phyloP scores from a whole-genome alignment of 257 asterid genomes.

The Catharanthus roseus region DNA sequence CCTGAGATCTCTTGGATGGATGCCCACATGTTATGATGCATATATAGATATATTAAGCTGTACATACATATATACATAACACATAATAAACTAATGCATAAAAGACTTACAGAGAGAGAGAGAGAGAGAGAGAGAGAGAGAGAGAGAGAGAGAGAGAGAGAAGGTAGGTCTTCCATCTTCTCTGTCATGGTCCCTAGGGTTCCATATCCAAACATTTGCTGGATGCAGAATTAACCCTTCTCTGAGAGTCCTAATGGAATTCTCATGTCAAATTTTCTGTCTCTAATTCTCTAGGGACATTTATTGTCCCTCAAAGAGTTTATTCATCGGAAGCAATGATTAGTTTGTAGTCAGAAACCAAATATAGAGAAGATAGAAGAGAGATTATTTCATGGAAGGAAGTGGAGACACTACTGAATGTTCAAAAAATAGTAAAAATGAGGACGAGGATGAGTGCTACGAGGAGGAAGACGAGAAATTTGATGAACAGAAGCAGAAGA shows the following conservation, averaged over 20 bases:
- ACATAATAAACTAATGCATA: constrained; percentile 24
- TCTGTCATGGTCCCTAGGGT: constrained; percentile 46
- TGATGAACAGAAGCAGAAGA: constrained; percentile 18
- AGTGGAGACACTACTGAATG: constrained; percentile 45
- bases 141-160: constrained; percentile 24
- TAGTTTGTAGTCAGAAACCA: neutral
- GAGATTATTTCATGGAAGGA: constrained; percentile 28
- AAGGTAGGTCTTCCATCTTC: constrained; percentile 34
- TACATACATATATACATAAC: constrained; percentile 20
- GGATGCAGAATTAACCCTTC: constrained; percentile 6
- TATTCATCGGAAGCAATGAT: neutral
- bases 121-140: constrained; percentile 13
- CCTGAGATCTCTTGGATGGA: constrained; percentile 14
- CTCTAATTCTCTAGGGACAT: constrained; percentile 5
- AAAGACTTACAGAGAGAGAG: neutral
- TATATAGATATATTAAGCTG: neutral
- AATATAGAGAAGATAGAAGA: neutral
- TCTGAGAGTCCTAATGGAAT: constrained; percentile 15
- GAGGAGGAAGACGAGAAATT: constrained; percentile 10
- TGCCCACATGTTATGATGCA: constrained; percentile 16
- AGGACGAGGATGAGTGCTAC: constrained; percentile 36
- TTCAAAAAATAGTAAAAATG: constrained; percentile 25
- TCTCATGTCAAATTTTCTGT: constrained; percentile 8
- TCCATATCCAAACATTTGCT: constrained; percentile 38
- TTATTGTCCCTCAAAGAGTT: constrained; percentile 2